These are phyloP conservation scores for Hibiscus tridactylites DNA, from an alignment of 345 rosid genomes.

Conservation along the genomic window DNA sequence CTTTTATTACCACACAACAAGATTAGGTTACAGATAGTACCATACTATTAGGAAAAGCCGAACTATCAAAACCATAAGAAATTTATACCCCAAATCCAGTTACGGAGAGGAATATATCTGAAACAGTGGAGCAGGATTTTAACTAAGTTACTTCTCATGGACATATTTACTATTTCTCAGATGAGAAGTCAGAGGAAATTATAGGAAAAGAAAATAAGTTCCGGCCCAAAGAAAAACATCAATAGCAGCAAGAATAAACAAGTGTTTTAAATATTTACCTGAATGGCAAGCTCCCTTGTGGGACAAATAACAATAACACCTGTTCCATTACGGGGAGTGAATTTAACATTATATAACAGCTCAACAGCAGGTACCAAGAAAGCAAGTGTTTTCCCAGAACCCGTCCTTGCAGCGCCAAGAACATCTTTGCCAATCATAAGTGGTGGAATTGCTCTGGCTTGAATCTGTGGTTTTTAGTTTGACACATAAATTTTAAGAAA, in stretches of 20 bases:
- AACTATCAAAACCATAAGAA: too few species aligned
- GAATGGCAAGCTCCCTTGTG: conserved; percentile 97
- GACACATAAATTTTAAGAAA: too few species aligned
- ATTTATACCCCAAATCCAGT: too few species aligned
- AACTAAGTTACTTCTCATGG: not conserved
- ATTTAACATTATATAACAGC: conserved; percentile 57
- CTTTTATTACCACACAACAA: not conserved
- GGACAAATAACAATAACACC: conserved; percentile 95
- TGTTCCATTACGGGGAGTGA: conserved; percentile 72
- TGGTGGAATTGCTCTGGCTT: conserved; percentile 74
- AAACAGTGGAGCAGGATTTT: not conserved
- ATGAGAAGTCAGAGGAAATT: not conserved
- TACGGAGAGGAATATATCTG: too few species aligned
- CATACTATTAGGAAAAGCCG: too few species aligned
- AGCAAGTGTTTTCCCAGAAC: conserved; percentile 97
- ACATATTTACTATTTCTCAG: not conserved
- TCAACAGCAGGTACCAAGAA: conserved; percentile 90
- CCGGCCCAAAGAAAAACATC: not conserved
- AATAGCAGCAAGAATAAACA: not conserved
- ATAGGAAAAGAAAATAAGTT: not conserved
- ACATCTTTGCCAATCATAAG: conserved; percentile 87
- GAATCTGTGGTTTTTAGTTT: conserved; percentile 54
- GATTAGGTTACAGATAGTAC: not conserved
- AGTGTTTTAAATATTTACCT: conserved; percentile 36
- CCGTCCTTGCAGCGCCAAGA: conserved; percentile 96